Base-by-base conservation (phyloP, 2,329 filamentous ascomycete species). In the Fusarium continuum region DNA sequence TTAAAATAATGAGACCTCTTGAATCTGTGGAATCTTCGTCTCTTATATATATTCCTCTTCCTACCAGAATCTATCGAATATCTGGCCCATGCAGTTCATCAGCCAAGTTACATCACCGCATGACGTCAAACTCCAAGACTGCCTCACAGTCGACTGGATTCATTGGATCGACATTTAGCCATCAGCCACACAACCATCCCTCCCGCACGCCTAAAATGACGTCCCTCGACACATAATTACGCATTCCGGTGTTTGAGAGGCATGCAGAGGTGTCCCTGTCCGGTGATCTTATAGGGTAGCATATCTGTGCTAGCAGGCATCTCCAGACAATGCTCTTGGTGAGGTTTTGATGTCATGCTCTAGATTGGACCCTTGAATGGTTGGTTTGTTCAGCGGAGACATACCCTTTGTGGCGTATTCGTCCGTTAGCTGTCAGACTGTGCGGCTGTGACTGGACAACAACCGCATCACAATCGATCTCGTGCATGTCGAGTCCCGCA, bases 61-160 rank as follows among this genome's bases (percentile, higher is more conserved):
- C 25, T 20, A 25, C 19, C 31, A 13, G 41, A 46, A 62, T 55
- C 54, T 14, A n/a, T 44, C 11, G 20, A 59, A 52, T 58, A 67
- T 67, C 38, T 64, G 34, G 46, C 45, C 43, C 19, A 29, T 41
- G 35, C 29, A 48, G 55, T 49, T 58, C 49, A 20, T 23, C 39
- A 43, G 48, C 44, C 25, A 46, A 46, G 47, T 57, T 47, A 50
- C 41, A 55, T 61, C 44, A 50, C 34, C n/a, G 6, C 19, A 70
- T 70, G 68, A 70, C 68, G 68, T 70, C 68, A 70, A 68, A 34
- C 16, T 5, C 38, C 35, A 35, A 16, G 51, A 28, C 58, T 51
- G 49, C 53, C 19, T 31, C 54, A 54, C 38, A 29, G 34, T 41
- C 25, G 44, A 62, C 53, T 54, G 44, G 51, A 46, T 35, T 40